Evolutionary conservation across 2,329 filamentous ascomycete species (phyloP), one percentile per base, ranked within the genome.

Genomic region (Bipolaris cookei): DNA sequence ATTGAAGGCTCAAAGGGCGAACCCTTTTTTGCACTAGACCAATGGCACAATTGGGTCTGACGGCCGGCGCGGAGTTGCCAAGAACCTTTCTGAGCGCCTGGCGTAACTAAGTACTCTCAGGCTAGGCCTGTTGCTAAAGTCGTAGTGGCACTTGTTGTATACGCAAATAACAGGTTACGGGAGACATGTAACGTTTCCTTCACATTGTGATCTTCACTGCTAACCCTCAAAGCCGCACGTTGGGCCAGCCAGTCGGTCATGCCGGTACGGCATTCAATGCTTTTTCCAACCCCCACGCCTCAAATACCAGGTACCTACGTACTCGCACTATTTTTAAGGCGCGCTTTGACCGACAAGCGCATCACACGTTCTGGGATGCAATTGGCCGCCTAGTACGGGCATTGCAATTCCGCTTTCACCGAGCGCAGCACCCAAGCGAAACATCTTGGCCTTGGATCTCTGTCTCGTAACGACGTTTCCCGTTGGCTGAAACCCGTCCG

Each of bases 321-420:
- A 39, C 25, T 34, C 16, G 13, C 14, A 41, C 28, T 39, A 49
- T 42, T 37, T 37, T 44, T 41, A 54, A 38, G 38, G 25, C 42
- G 16, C 44, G 34, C 35, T n/a, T 16, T 34, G 35, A n/a, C 20
- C 20, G 7, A 20, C 16, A 30, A 35, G 20, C 23, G 25, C 37
- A 6, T 46, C 30, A 38, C 58, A 58, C 54, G 54, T 61, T 58
- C 54, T 21, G 21, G 14, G 10, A 11, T 13, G 21, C 43, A 38
- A 61, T 61, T 61, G 58, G 58, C 47, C 35, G 18, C 51, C 32
- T 51, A 21, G 16, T 41, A 30, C 34, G 56, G 37, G 38, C 41
- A 20, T 8, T 25, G 35, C 13, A 45, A 54, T 54, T 46, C 49
- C 53, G 52, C 47, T 13, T 53, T 54, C 34, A 41, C 52, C 49